Conservation (phyloP, 2,329 filamentous ascomycete genomes). For the Penicillium freii region DNA sequence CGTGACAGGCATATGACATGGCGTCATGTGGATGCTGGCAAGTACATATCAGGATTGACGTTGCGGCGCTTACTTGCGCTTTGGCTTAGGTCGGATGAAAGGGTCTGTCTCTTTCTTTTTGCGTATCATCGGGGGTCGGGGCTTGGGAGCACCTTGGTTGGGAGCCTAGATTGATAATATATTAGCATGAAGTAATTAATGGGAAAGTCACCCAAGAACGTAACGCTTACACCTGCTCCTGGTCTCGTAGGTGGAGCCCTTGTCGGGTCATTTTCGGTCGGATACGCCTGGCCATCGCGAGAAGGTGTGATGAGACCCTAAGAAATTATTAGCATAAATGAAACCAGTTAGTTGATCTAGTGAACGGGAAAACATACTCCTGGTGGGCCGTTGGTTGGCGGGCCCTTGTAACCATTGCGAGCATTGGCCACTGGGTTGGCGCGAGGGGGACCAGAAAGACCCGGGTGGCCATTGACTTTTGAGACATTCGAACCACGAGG, state of each 20-base stretch:
- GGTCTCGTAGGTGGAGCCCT: slow-evolving; percentile 17
- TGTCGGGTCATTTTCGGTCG: slow-evolving; percentile 21
- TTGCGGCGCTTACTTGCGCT: slow-evolving; percentile 21
- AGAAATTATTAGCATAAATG: slow-evolving; percentile 24
- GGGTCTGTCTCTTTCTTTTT: slow-evolving; percentile 43
- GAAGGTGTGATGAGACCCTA: slow-evolving; percentile 44
- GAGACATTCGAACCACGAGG: neutral
- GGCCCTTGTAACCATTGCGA: slow-evolving; percentile 17
- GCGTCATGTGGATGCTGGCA: neutral
- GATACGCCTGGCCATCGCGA: slow-evolving; percentile 35
- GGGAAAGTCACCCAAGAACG: neutral
- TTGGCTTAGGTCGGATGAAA: slow-evolving; percentile 43
- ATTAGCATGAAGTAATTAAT: slow-evolving; percentile 11
- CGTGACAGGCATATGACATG: neutral
- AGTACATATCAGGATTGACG: neutral
- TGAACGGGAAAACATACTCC: slow-evolving; percentile 12
- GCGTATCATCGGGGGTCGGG: slow-evolving; percentile 33
- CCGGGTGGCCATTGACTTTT: neutral
- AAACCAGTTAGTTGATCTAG: neutral
- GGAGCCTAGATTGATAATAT: slow-evolving; percentile 19
- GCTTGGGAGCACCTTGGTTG: slow-evolving; percentile 15
- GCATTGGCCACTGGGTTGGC: neutral
- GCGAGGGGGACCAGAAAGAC: neutral
- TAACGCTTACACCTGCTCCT: slow-evolving; percentile 23
- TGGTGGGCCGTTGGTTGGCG: slow-evolving; percentile 14